These are phyloP conservation scores for Colletotrichum horii DNA, from an alignment of 2,329 filamentous ascomycete genomes.

Conservation along the genomic window DNA sequence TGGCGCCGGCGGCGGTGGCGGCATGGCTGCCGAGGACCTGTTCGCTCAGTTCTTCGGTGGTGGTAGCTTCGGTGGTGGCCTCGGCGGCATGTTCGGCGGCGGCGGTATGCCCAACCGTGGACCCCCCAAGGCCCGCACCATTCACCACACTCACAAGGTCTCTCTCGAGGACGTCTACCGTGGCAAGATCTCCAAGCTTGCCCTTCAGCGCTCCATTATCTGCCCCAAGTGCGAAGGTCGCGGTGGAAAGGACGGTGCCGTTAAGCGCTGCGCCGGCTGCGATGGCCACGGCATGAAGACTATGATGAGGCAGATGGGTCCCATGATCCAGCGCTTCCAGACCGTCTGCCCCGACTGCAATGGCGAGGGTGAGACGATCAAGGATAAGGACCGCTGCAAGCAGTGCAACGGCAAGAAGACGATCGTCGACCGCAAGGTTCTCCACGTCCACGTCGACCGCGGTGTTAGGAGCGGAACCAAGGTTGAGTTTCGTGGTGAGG, in stretches of 20 bases:
- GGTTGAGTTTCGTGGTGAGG: conserved; percentile 96
- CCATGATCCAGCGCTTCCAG: conserved; percentile 99
- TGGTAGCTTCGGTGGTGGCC: conserved; percentile 72
- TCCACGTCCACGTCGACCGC: conserved; percentile 96
- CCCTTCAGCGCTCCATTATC: conserved; percentile 95
- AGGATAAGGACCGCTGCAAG: conserved; percentile 98
- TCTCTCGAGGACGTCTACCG: conserved; percentile 97
- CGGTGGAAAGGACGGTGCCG: conserved; percentile 97
- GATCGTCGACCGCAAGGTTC: conserved; percentile 93
- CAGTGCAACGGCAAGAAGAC: conserved; percentile 97
- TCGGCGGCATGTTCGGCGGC: conserved; percentile 78
- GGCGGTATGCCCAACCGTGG: conserved; percentile 81
- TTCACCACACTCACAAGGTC: conserved; percentile 98
- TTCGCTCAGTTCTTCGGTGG: conserved; percentile 96
- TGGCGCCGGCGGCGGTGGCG: conserved; percentile 74
- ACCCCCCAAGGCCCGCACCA: conserved; percentile 88
- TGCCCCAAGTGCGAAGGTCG: conserved; percentile 93
- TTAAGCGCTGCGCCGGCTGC: conserved; percentile 89
- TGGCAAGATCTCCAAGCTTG: conserved; percentile 96
- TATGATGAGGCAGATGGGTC: conserved; percentile 99
- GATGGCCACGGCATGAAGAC: conserved; percentile 98
- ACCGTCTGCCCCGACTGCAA: conserved; percentile 98
- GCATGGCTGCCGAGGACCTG: conserved; percentile 95
- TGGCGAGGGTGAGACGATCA: conserved; percentile 95
- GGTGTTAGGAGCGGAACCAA: conserved; percentile 94